Conservation (phyloP, 306 rosid species). For the Casuarina cunninghamiana region DNA sequence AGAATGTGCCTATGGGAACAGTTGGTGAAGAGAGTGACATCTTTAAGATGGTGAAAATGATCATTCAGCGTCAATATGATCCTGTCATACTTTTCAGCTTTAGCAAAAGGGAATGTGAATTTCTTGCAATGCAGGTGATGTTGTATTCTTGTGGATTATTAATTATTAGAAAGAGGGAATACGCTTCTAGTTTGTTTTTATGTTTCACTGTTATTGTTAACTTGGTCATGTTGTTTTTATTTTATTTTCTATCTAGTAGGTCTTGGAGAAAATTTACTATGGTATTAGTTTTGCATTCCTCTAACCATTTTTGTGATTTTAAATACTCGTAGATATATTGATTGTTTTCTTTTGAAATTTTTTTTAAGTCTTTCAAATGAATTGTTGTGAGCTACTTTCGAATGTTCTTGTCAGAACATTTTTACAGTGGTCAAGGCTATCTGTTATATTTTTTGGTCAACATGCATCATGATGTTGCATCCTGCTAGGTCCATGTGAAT, state of each 20-base stretch:
- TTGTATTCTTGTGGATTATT: slow-evolving; percentile 4
- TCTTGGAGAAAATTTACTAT: neutral
- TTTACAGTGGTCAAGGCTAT: neutral
- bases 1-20: slow-evolving; percentile 63
- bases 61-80: slow-evolving; percentile 90
- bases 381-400: neutral
- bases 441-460: neutral
- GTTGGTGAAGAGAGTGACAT: slow-evolving; percentile 82
- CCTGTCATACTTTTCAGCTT: slow-evolving; percentile 95
- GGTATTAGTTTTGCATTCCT: neutral
- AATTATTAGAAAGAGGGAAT: neutral
- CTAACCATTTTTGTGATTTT: neutral
- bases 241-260: neutral
- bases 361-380: neutral
- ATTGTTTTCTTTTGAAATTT: neutral
- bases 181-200: neutral
- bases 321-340: neutral
- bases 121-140: slow-evolving; percentile 94
- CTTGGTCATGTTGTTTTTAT: neutral
- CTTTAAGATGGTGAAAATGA: slow-evolving; percentile 97
- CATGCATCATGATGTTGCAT: neutral
- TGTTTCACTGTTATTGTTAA: neutral
- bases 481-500: neutral
- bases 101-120: slow-evolving; percentile 95
- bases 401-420: neutral